These are phyloP conservation scores for Neofusicoccum cordaticola DNA, from an alignment of 2,329 filamentous ascomycete species.

Conservation along the genomic window DNA sequence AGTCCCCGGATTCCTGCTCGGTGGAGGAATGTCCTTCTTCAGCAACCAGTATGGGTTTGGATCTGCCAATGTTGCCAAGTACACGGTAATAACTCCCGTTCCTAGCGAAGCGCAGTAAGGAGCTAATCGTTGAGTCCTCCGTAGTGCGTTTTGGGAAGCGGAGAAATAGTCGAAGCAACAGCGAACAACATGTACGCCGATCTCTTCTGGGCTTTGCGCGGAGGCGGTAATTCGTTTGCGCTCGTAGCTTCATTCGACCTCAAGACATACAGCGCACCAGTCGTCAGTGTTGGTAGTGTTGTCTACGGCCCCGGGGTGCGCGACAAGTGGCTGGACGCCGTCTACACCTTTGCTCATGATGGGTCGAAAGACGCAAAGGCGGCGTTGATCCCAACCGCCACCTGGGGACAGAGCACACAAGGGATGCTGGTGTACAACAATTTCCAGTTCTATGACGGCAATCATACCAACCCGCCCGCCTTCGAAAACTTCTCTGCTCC, in stretches of 20 bases:
- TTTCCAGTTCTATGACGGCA: slow-evolving; percentile 25
- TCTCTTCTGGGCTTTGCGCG: slow-evolving; percentile 42
- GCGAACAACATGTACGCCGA: background rate
- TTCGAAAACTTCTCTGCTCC: slow-evolving; percentile 27
- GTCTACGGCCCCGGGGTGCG: slow-evolving; percentile 17
- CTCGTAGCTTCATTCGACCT: slow-evolving; percentile 35
- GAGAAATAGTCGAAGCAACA: background rate
- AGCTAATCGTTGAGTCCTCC: background rate
- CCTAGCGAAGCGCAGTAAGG: background rate
- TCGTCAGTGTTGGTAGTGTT: slow-evolving; percentile 21
- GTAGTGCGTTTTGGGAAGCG: background rate
- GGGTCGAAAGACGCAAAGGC: slow-evolving; percentile 23
- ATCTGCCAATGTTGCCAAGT: slow-evolving; percentile 15
- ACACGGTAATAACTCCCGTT: background rate
- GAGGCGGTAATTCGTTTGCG: slow-evolving; percentile 44
- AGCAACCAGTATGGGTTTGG: slow-evolving; percentile 23
- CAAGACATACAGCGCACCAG: slow-evolving; percentile 16
- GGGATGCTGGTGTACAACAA: slow-evolving; percentile 22
- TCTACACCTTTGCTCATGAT: slow-evolving; percentile 24
- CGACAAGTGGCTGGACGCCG: slow-evolving; percentile 22
- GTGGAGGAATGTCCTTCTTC: slow-evolving; percentile 26
- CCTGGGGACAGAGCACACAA: background rate
- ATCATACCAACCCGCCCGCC: slow-evolving; percentile 17
- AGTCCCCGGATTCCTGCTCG: slow-evolving; percentile 28
- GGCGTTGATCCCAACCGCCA: slow-evolving; percentile 22